phyloP scores from a whole-genome alignment of 306 rosid species.

The Mimosa pudica region DNA sequence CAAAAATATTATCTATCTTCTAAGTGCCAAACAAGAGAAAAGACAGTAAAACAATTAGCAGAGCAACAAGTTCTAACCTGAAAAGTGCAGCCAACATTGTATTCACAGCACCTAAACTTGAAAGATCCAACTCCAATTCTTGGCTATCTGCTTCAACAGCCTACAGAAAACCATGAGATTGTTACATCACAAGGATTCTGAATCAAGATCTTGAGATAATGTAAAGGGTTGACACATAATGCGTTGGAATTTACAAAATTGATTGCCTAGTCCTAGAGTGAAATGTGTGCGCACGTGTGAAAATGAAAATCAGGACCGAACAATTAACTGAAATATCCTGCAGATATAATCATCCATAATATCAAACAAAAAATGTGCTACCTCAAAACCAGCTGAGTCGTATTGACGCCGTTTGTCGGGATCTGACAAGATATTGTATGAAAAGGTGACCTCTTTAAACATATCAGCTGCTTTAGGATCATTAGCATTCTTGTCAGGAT shows the following conservation, averaged over 20 bases:
- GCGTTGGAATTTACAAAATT: constrained; percentile 6
- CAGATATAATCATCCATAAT: constrained; percentile 26
- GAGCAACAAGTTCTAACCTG: constrained; percentile 51
- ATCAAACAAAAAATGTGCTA: constrained; percentile 39
- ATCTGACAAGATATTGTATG: constrained; percentile 82
- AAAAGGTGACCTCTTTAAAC: constrained; percentile 95
- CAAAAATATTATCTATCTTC: not conserved
- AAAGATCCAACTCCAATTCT: constrained; percentile 97
- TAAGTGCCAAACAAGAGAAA: constrained; percentile 23
- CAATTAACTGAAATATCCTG: constrained; percentile 23
- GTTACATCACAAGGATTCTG: constrained; percentile 17
- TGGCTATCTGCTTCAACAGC: constrained; percentile 93
- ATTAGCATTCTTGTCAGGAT: constrained; percentile 97
- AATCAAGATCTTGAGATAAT: constrained; percentile 4
- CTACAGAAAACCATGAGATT: constrained; percentile 48
- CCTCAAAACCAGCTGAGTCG: constrained; percentile 97
- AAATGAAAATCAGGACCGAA: constrained; percentile 22
- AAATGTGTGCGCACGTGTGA: not conserved
- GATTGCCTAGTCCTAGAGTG: not conserved
- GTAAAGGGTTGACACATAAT: not conserved
- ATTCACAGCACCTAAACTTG: constrained; percentile 95
- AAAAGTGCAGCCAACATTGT: constrained; percentile 99
- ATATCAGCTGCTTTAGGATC: constrained; percentile 97
- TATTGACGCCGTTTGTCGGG: constrained; percentile 90
- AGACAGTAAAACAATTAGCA: constrained; percentile 16